Percentiles rank a stretch among this genome's conserved stretches.
Evolutionary conservation across 2,329 filamentous ascomycete species (phyloP).

Genomic region (Penicillium olsonii): DNA sequence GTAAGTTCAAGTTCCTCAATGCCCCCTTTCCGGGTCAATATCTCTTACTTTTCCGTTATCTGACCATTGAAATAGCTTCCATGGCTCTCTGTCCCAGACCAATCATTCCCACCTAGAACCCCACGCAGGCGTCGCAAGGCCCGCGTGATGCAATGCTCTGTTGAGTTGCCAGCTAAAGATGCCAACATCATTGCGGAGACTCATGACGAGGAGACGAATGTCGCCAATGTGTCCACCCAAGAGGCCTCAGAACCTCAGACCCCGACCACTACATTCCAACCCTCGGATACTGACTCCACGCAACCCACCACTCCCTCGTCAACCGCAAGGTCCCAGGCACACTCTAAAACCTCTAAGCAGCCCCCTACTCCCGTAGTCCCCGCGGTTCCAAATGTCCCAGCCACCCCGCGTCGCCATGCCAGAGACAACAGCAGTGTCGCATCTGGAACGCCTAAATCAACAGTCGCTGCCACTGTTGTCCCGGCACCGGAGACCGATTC

Average conservation of each 20-base stretch:
- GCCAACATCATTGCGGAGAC: slow-evolving; percentile 25
- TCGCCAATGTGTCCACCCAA: slow-evolving; percentile 18
- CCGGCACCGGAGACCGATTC: slow-evolving; percentile 5
- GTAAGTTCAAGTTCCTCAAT: slow-evolving; percentile 35
- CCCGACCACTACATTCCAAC: slow-evolving; percentile 59
- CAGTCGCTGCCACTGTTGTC: slow-evolving; percentile 11
- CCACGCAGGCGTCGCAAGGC: slow-evolving; percentile 49
- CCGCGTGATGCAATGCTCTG: slow-evolving; percentile 37
- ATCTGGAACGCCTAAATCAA: slow-evolving; percentile 38
- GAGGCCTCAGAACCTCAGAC: slow-evolving; percentile 53
- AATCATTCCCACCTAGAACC: slow-evolving; percentile 55
- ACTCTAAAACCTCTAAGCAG: slow-evolving; percentile 38
- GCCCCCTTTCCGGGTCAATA: background rate
- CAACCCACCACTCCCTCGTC: slow-evolving; percentile 60
- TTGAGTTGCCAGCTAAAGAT: slow-evolving; percentile 57
- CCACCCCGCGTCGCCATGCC: slow-evolving; percentile 35
- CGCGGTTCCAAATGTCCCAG: slow-evolving; percentile 42
- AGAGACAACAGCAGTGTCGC: slow-evolving; percentile 37
- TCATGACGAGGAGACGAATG: slow-evolving; percentile 23
- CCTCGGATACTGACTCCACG: slow-evolving; percentile 58
- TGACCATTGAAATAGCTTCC: slow-evolving; percentile 49
- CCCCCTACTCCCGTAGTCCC: slow-evolving; percentile 48
- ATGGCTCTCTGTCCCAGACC: slow-evolving; percentile 60
- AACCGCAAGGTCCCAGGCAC: slow-evolving; percentile 37
- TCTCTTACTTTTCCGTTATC: slow-evolving; percentile 1